phyloP scores from a whole-genome alignment of 495 filamentous ascomycete species.

The Chlorociboria aeruginascens region DNA sequence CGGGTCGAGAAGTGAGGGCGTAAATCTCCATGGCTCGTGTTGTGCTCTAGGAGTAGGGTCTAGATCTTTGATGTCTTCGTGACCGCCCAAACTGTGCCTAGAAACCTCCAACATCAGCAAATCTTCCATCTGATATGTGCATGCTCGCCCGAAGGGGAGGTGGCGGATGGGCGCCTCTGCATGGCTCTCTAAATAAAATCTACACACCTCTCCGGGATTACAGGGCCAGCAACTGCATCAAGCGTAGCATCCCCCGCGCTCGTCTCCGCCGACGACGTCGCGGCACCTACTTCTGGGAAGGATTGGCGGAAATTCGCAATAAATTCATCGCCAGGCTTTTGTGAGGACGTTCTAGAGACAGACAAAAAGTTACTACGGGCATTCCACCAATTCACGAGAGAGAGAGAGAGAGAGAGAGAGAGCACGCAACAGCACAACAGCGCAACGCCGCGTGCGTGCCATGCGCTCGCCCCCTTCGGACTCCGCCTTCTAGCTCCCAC shows the following conservation, averaged over 20 bases:
- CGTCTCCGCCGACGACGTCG: slow-evolving; percentile 18
- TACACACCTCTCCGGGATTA: slow-evolving; percentile 39
- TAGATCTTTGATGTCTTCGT: slow-evolving; percentile 55
- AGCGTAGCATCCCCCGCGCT: slow-evolving; percentile 25
- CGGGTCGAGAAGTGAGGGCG: slow-evolving; percentile 76
- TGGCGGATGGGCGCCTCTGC: not conserved
- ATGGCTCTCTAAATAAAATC: not conserved
- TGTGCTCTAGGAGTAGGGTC: slow-evolving; percentile 68
- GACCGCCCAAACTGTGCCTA: slow-evolving; percentile 9
- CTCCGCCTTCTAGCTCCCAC: not conserved
- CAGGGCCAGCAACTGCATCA: slow-evolving; percentile 27
- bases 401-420: too few relatives aligned
- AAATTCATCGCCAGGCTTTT: slow-evolving; percentile 79
- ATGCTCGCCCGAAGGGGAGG: slow-evolving; percentile 12
- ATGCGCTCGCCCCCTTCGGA: not conserved
- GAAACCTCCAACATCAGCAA: too few relatives aligned
- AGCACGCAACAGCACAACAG: not conserved
- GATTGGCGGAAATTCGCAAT: slow-evolving; percentile 71
- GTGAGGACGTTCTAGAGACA: slow-evolving; percentile 56
- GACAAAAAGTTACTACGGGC: not conserved
- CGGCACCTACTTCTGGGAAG: slow-evolving; percentile 53
- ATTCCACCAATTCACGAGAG: too few relatives aligned
- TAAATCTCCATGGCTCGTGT: slow-evolving; percentile 72
- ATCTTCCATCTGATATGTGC: too few relatives aligned
- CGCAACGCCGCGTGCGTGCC: not conserved